phyloP scores from a whole-genome alignment of 1,284 basidiomycete species.

The Cutaneotrichosporon cyanovorans region DNA sequence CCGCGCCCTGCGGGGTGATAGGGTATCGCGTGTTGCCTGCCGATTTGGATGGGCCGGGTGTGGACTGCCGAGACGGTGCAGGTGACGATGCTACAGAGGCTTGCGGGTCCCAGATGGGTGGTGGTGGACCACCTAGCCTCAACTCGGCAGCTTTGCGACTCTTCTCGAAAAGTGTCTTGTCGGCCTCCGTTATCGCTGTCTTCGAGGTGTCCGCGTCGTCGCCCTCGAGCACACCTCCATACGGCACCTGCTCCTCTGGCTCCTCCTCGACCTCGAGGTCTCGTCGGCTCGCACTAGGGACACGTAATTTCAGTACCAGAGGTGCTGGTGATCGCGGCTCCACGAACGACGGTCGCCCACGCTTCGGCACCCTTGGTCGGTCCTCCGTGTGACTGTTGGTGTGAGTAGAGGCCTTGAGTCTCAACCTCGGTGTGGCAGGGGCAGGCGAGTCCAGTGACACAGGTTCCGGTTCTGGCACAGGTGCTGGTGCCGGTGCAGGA shows the following conservation, averaged over 20 bases:
- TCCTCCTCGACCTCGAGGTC: slow-evolving; percentile 35
- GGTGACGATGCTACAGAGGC: slow-evolving; percentile 12
- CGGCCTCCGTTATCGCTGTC: slow-evolving; percentile 59
- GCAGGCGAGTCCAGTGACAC: slow-evolving; percentile 1
- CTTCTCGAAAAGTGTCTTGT: slow-evolving; percentile 69
- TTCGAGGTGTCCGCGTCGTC: slow-evolving; percentile 68
- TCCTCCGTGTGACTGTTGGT: background rate
- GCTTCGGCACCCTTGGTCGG: background rate
- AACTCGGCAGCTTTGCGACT: slow-evolving; percentile 64
- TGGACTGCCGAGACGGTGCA: background rate
- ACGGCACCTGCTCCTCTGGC: slow-evolving; percentile 50
- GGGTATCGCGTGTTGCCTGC: slow-evolving; percentile 2
- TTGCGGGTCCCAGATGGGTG: slow-evolving; percentile 23
- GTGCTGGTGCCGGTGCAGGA: too few relatives aligned
- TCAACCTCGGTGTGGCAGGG: slow-evolving; percentile 6
- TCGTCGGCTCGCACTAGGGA: slow-evolving; percentile 22
- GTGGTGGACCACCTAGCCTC: slow-evolving; percentile 33
- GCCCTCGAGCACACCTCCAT: slow-evolving; percentile 68
- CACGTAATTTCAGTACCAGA: slow-evolving; percentile 24
- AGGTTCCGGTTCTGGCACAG: background rate
- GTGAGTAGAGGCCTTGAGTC: slow-evolving; percentile 2
- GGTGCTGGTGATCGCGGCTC: background rate
- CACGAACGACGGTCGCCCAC: too few relatives aligned
- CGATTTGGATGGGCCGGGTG: slow-evolving; percentile 4
- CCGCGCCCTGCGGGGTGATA: slow-evolving; percentile 7